Evolutionary conservation across 371 early-diverging fungal genomes (phyloP).

Genomic region (Mortierella sp.): DNA sequence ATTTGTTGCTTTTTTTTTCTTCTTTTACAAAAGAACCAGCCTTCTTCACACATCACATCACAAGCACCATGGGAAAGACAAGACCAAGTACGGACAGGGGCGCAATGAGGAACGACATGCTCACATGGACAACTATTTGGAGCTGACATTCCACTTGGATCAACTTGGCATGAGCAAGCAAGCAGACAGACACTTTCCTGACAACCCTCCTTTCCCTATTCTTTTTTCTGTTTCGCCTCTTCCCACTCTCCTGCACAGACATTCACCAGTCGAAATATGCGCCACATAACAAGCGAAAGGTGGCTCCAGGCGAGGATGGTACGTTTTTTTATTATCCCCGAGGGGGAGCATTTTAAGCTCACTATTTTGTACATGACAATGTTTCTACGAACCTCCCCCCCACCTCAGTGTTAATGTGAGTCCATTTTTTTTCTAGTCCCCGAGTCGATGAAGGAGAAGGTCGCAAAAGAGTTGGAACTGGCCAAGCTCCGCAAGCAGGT

Average conservation of each 20-base stretch:
- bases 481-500: constrained; percentile 57
- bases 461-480: constrained; percentile 41
- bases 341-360: no score
- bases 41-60: constrained; percentile 9
- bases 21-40: neutral
- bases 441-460: constrained; percentile 56
- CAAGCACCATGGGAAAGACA: constrained; percentile 45
- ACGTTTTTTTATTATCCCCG: no score
- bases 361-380: no score
- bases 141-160: neutral
- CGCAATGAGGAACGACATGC: neutral
- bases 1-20: constrained; percentile 10
- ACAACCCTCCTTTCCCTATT: neutral
- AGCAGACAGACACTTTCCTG: no score
- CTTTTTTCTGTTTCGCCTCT: no score
- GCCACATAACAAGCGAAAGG: constrained; percentile 51
- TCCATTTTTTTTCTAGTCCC: constrained; percentile 21
- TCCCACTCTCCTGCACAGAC: constrained; percentile 20
- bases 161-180: neutral
- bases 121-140: neutral
- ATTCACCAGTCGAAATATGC: constrained; percentile 52
- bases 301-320: constrained; percentile 41
- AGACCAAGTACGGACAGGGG: constrained; percentile 40
- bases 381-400: no score
- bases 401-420: no score